phyloP scores from a whole-genome alignment of 2,329 filamentous ascomycete genomes.

The Sclerotinia minor region DNA sequence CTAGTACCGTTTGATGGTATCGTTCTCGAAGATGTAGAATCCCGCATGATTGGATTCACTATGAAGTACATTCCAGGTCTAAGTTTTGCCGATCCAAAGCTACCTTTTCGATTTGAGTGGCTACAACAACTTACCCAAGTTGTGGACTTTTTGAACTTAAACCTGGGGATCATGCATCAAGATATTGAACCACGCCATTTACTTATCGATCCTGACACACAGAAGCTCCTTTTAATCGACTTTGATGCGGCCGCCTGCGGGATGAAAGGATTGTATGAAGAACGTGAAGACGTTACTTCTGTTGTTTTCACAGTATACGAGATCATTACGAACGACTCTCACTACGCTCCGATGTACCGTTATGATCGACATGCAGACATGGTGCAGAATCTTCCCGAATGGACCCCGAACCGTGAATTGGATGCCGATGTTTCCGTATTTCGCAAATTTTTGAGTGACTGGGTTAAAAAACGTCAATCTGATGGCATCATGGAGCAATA shows the following conservation, averaged over 20 bases:
- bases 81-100: slow-evolving; percentile 22
- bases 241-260: slow-evolving; percentile 35
- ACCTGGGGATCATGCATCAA: slow-evolving; percentile 44
- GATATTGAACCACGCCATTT: slow-evolving; percentile 46
- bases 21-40: slow-evolving; percentile 11
- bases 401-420: slow-evolving; percentile 26
- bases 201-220: slow-evolving; percentile 42
- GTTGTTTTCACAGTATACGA: slow-evolving; percentile 33
- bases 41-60: neutral
- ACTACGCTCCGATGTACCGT: slow-evolving; percentile 14
- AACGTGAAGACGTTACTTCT: slow-evolving; percentile 38
- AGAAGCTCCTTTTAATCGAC: slow-evolving; percentile 44
- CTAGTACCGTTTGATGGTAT: neutral
- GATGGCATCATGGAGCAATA: neutral
- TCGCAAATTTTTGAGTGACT: neutral
- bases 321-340: slow-evolving; percentile 30
- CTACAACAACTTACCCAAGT: slow-evolving; percentile 43
- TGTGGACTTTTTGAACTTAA: slow-evolving; percentile 45
- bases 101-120: slow-evolving; percentile 44
- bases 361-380: slow-evolving; percentile 29
- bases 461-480: neutral
- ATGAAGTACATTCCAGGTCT: neutral
- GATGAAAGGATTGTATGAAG: neutral
- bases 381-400: slow-evolving; percentile 34
- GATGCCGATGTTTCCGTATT: neutral